Percentiles rank a stretch among this genome's conserved stretches.
These are phyloP conservation scores for Panaeolus papilionaceus DNA, from an alignment of 768 basidiomycete genomes.

Conservation along the genomic window DNA sequence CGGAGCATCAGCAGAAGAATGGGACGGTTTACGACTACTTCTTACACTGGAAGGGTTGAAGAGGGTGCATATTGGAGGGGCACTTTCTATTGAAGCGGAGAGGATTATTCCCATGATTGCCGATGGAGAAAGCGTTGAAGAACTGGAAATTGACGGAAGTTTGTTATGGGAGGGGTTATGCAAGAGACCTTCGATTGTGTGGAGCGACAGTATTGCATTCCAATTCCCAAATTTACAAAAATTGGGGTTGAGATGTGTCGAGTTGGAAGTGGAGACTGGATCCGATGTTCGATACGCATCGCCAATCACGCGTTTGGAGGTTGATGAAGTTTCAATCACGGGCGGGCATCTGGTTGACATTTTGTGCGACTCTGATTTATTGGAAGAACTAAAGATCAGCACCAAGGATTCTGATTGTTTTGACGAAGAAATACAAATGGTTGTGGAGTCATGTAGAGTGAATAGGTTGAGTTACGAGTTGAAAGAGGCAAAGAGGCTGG, in stretches of 20 bases:
- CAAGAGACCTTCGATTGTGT: slow-evolving; percentile 50
- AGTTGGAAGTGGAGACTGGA: slow-evolving; percentile 45
- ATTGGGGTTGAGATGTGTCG: slow-evolving; percentile 49
- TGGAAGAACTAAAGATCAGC: slow-evolving; percentile 45
- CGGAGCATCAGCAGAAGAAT: slow-evolving; percentile 32
- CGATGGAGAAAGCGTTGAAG: slow-evolving; percentile 45
- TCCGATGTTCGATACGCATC: slow-evolving; percentile 41
- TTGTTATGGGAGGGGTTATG: slow-evolving; percentile 33
- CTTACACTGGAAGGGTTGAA: slow-evolving; percentile 49
- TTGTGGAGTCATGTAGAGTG: slow-evolving; percentile 49
- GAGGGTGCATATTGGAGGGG: slow-evolving; percentile 53
- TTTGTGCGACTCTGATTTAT: slow-evolving; percentile 39
- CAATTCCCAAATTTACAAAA: slow-evolving; percentile 49
- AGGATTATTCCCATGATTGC: slow-evolving; percentile 50
- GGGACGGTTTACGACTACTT: slow-evolving; percentile 46
- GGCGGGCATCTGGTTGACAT: slow-evolving; percentile 49
- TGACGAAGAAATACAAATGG: slow-evolving; percentile 46
- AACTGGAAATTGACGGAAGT: slow-evolving; percentile 55
- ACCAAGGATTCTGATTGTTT: slow-evolving; percentile 39
- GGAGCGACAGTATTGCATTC: slow-evolving; percentile 57
- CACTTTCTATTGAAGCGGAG: slow-evolving; percentile 52
- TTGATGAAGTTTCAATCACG: slow-evolving; percentile 51
- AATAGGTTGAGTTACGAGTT: slow-evolving; percentile 52
- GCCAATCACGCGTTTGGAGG: slow-evolving; percentile 43
- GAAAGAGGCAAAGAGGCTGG: slow-evolving; percentile 26